phyloP scores from a whole-genome alignment of 2,329 filamentous ascomycete species.

The Fusarium hainanense region DNA sequence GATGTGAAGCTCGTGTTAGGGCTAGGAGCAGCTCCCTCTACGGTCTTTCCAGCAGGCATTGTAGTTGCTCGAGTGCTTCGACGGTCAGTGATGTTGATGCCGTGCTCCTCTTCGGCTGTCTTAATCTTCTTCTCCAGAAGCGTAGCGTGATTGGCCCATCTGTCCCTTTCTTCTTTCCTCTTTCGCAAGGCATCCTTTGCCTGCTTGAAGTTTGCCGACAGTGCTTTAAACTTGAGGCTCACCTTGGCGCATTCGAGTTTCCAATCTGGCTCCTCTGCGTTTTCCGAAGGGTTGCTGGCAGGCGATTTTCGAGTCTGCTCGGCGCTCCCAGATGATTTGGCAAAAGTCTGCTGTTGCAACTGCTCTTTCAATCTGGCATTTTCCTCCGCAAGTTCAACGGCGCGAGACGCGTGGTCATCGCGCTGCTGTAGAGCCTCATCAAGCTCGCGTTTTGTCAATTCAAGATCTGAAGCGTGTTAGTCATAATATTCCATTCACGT shows the following conservation, averaged over 20 bases:
- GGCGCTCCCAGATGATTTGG: not conserved
- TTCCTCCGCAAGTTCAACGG: slow-evolving; percentile 26
- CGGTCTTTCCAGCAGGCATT: slow-evolving; percentile 11
- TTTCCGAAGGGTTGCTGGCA: not conserved
- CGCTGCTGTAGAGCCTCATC: slow-evolving; percentile 33
- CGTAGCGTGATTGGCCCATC: slow-evolving; percentile 60
- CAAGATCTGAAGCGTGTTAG: slow-evolving; percentile 47
- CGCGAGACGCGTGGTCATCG: slow-evolving; percentile 23
- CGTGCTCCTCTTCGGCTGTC: slow-evolving; percentile 54
- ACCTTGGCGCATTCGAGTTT: slow-evolving; percentile 53
- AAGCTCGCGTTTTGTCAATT: slow-evolving; percentile 57
- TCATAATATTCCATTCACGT: not conserved
- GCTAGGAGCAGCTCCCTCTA: slow-evolving; percentile 23
- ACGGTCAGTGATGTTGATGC: slow-evolving; percentile 47
- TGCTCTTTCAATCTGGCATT: slow-evolving; percentile 36
- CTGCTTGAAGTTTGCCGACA: slow-evolving; percentile 56
- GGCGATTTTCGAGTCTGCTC: slow-evolving; percentile 1
- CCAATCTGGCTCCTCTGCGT: slow-evolving; percentile 36
- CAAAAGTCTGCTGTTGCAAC: slow-evolving; percentile 19
- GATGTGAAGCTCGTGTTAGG: slow-evolving; percentile 37
- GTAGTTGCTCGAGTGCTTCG: slow-evolving; percentile 19
- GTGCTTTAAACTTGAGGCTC: slow-evolving; percentile 54
- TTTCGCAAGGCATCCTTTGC: slow-evolving; percentile 54
- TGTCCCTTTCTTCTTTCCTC: slow-evolving; percentile 55
- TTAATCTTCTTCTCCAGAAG: slow-evolving; percentile 57